Evolutionary conservation across 768 basidiomycete genomes (phyloP).

Genomic region (Pholiota molesta): DNA sequence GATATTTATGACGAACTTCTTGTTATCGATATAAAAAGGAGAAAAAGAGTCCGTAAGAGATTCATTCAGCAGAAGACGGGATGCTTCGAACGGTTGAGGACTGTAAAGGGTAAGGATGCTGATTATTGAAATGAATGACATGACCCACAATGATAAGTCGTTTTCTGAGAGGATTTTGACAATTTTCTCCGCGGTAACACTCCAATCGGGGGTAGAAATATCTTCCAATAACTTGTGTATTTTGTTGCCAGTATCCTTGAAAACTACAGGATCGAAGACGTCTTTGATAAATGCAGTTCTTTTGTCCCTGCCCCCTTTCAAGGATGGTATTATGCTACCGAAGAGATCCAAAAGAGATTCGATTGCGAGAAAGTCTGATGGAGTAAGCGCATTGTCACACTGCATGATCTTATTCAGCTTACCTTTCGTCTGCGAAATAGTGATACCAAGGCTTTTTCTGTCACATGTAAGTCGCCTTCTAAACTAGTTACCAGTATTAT

Average conservation of each 20-base stretch:
- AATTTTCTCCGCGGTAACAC: constrained; percentile 49
- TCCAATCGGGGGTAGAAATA: constrained; percentile 52
- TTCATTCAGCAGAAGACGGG: constrained; percentile 40
- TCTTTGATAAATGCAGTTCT: constrained; percentile 52
- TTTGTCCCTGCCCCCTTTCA: constrained; percentile 35
- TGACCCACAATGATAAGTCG: constrained; percentile 51
- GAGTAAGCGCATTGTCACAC: background rate
- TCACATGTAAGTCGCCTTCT: background rate
- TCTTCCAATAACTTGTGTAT: constrained; percentile 45
- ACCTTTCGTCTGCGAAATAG: constrained; percentile 54
- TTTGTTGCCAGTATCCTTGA: constrained; percentile 35
- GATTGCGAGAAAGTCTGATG: constrained; percentile 55
- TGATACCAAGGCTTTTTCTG: constrained; percentile 50
- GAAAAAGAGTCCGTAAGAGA: constrained; percentile 37
- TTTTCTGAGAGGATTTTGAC: constrained; percentile 47
- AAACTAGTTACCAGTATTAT: background rate
- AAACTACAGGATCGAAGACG: constrained; percentile 46
- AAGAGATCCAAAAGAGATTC: constrained; percentile 61
- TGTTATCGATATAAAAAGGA: constrained; percentile 54
- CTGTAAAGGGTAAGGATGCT: constrained; percentile 31
- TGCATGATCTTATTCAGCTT: background rate
- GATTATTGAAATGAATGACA: background rate
- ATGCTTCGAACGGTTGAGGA: constrained; percentile 60
- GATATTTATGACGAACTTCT: constrained; percentile 54
- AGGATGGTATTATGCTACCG: constrained; percentile 55